Percentiles rank a stretch among this genome's conserved stretches.
Evolutionary conservation across 306 rosid species (phyloP).

Genomic region (Cucurbita argyrosperma): DNA sequence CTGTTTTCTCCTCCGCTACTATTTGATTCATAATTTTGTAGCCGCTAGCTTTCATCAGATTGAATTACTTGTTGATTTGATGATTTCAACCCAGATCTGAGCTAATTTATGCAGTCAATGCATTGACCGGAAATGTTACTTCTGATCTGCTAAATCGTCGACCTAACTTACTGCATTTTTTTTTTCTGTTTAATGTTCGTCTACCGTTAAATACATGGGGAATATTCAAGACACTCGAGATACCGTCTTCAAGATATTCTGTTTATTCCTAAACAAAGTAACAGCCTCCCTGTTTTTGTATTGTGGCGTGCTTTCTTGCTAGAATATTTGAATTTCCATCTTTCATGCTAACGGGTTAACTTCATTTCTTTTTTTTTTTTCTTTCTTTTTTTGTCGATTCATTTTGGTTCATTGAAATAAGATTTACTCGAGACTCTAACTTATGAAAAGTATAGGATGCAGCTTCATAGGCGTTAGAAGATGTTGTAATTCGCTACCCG

Average conservation of each 20-base stretch:
- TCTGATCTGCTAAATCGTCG: background rate
- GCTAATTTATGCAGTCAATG: slow-evolving; percentile 1
- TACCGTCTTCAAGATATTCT: background rate
- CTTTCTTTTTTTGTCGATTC: too few relatives aligned
- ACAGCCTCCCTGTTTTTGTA: background rate
- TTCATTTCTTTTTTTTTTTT: background rate
- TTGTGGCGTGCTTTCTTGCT: background rate
- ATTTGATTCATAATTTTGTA: background rate
- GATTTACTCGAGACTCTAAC: background rate
- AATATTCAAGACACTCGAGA: background rate
- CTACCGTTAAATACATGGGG: background rate
- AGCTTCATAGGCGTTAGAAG: background rate
- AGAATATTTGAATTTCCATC: background rate
- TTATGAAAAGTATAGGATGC: background rate
- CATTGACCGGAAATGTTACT: background rate
- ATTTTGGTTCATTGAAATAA: background rate
- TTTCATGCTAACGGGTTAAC: background rate
- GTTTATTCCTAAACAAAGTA: background rate
- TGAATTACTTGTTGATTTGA: background rate
- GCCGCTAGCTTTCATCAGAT: background rate
- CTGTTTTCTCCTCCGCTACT: background rate
- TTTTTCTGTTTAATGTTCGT: background rate
- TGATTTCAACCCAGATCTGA: slow-evolving; percentile 13
- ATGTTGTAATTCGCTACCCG: background rate
- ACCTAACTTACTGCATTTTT: background rate